Base-by-base conservation (phyloP, 2,329 filamentous ascomycete genomes). In the Lomentospora prolificans region DNA sequence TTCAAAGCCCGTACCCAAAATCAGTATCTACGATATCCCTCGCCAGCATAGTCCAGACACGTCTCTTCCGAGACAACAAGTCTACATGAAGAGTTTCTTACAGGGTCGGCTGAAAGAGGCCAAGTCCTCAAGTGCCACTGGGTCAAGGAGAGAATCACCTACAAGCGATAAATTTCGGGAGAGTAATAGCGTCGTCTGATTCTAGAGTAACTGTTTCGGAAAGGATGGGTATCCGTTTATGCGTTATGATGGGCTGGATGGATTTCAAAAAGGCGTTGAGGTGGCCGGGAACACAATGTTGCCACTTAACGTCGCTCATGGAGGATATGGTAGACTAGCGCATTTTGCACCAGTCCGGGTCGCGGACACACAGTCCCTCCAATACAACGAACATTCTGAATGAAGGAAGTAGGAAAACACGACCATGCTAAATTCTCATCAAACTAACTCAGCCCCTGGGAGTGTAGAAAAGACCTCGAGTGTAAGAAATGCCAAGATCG, bases 1-100 rank as follows among this genome's bases (percentile, higher is more conserved):
- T 51, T 87, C 87, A 9, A 80, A 78, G 61, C 76, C 74, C 50
- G 77, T 72, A 52, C 74, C 74, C 9, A 81, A 77, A 63, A 74
- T 73, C 57, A 77, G 72, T 60, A 74, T 81, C 3, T 81, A 78
- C 60, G 75, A 76, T 27, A 24, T 70, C 3, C 63, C 58, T 3
- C 59, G 58, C 51, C 67, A 57, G 53, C 41, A 48, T 24, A 65
- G 57, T 61, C 67, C 75, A 53, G 71, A 77, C 57, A 59, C 64
- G 57, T 64, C 69, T 52, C 63, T 69, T 61, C 72, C 72, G 27
- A 71, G 65, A 61, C 77, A 76, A 67, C 74, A 73, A 64, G 67
- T 68, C 55, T 78, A 74, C 55, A 80, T 82, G 73, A 71, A 71
- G 57, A 74, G 64, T 7, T 81, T 76, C 58, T 58, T 75, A 24